Base-by-base conservation (phyloP, 495 filamentous ascomycete species). In the Aspergillus bertholletiae region DNA sequence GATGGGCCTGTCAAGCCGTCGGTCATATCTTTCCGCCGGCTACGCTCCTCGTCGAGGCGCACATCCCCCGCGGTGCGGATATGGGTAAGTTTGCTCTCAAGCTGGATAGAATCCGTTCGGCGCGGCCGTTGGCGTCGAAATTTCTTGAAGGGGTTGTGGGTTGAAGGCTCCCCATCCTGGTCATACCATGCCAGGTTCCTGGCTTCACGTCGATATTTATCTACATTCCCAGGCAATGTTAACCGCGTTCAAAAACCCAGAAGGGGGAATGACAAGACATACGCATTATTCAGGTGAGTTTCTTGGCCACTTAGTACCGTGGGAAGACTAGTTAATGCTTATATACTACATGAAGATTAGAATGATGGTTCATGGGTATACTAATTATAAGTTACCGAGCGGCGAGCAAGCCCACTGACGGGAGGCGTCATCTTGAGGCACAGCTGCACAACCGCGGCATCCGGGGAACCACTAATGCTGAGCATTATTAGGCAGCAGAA, bases 61-160 rank as follows among this genome's bases (percentile, higher is more conserved):
- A 71, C 47, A n/a, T 69, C 66, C 7, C 61, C 62, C 49, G 64
- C 54, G 37, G 65, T 67, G 34, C 53, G 53, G 20, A 60, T 47
- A 15, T 49, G 53, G 7, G 47, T 28, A 21, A 61, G 47, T 12
- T 62, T 52, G 24, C 44, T 60, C 48, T 74, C 68, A 18, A 76
- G 63, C 51, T 69, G 63, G 46, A 72, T 66, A 20, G 70, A 73
- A 41, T 60, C 51, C 18, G 65, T 55, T 24, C 68, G 69, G 27
- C 59, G 66, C 13, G 64, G 66, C 17, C 57, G 60, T 26, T 56
- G 62, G 23, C 57, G 46, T 20, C 66, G 61, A 57, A 75, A 72
- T 45, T 76, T 76, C 56, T 75, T 74, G 55, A 79, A 81, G n/a
- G 78, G 78, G 52, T 81, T 81, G 56, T 71, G 71, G 5, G 66